Base-by-base conservation (phyloP, 352 stramenopile genomes). In the Phytophthora europaea region DNA sequence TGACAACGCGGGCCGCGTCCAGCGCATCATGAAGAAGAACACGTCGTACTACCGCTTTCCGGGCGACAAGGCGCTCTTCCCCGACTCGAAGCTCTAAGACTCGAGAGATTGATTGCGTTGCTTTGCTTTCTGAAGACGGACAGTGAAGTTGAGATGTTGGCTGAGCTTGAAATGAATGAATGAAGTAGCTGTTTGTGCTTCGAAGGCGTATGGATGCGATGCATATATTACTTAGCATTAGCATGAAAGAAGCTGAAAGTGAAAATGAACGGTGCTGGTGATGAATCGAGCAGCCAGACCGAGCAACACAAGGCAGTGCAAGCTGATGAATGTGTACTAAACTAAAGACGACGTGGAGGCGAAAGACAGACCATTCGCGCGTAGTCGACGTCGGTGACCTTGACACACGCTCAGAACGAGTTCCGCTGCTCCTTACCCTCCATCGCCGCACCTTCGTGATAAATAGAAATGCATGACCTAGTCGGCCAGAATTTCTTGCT, bases 11-110 rank as follows among this genome's bases (percentile, higher is more conserved):
- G 87, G 87, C 15, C 87, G 87, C 40, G 76, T 89, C 47, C 75
- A 87, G 31, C 83, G 84, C 54, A 86, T 92, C 56, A 69, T 91
- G 59, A 81, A 83, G 34, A 79, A 73, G 52, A 73, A 70, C 48
- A 76, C 66, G n/a, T 26, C 65, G 34, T 92, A 92, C 77, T 87
- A 88, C 73, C 82, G 73, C 53, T 94, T 92, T 60, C 72, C 83
- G 3, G 85, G 85, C n/a, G 87, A 92, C 83, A 91, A 92, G 76
- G n/a, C 52, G 22, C 63, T 92, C 38, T 94, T 91, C 76, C 82
- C 84, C 2, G 77, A 89, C 62, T 89, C 86, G 45, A 93, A 92
- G 76, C 65, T 91, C 48, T 89, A 71, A 71, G 56, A 45, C 38
- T n/a, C 7, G 16, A 38, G 20, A 55, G 43, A 45, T 12, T 16